phyloP scores from a whole-genome alignment of 768 basidiomycete species.

The Serendipita indica region DNA sequence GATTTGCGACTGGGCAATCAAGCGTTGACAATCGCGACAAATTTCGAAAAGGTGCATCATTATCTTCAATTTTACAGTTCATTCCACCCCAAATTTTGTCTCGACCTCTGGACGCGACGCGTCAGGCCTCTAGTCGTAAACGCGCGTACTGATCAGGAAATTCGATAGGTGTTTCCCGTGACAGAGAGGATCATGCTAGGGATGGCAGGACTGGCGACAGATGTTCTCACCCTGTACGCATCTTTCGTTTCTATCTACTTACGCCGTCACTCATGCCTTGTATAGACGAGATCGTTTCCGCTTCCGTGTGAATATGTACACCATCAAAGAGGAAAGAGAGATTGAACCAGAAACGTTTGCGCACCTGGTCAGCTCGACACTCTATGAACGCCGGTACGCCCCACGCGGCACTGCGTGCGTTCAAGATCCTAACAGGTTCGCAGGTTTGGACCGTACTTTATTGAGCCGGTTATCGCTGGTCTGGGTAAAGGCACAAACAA shows the following conservation, averaged over 20 bases:
- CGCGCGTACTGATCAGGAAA: not conserved
- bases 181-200: constrained; percentile 87
- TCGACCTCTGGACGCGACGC: constrained; percentile 12
- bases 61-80: not conserved
- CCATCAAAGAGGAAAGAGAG: constrained; percentile 96
- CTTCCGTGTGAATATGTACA: constrained; percentile 96
- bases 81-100: not conserved
- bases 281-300: constrained; percentile 76
- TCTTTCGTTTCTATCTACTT: not conserved
- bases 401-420: not conserved
- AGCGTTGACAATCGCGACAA: constrained; percentile 68
- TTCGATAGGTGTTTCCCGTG: constrained; percentile 72
- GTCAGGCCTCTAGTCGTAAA: constrained; percentile 18
- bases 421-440: not conserved
- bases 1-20: constrained; percentile 86
- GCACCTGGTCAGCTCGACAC: constrained; percentile 84
- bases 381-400: constrained; percentile 69
- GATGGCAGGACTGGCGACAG: constrained; percentile 82
- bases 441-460: constrained; percentile 84
- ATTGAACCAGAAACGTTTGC: constrained; percentile 95
- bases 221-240: constrained; percentile 74
- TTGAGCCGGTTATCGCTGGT: constrained; percentile 93
- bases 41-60: constrained; percentile 77
- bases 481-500: constrained; percentile 47
- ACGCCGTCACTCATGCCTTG: not conserved